These are phyloP conservation scores for Hymenoscyphus salicellus DNA, from an alignment of 2,329 filamentous ascomycete genomes.

Conservation along the genomic window DNA sequence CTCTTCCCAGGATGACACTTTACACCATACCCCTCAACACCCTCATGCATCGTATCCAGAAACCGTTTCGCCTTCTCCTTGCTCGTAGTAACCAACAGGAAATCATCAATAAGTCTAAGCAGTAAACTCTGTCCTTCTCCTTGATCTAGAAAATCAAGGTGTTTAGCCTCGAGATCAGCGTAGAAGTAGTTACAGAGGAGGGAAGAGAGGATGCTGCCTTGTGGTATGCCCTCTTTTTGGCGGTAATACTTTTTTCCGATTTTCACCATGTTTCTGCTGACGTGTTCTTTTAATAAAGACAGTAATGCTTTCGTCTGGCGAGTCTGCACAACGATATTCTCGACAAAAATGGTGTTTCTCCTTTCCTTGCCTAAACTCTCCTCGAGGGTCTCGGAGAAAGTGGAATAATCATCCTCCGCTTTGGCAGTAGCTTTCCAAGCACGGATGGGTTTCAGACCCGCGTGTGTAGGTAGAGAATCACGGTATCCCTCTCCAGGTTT, in stretches of 20 bases:
- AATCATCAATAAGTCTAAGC: constrained; percentile 86
- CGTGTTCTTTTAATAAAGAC: constrained; percentile 70
- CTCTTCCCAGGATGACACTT: constrained; percentile 74
- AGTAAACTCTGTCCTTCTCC: constrained; percentile 61
- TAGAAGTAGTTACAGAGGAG: constrained; percentile 96
- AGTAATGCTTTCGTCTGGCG: constrained; percentile 61
- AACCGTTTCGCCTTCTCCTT: constrained; percentile 66
- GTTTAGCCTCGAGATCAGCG: constrained; percentile 71
- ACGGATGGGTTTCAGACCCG: constrained; percentile 25
- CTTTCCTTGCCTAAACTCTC: constrained; percentile 36
- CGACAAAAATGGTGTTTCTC: constrained; percentile 72
- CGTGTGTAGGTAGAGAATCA: constrained; percentile 1
- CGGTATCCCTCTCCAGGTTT: constrained; percentile 42
- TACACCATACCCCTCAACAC: constrained; percentile 71
- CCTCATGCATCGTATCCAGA: constrained; percentile 74
- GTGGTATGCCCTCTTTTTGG: constrained; percentile 85
- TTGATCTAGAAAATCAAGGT: constrained; percentile 63
- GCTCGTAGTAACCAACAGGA: constrained; percentile 78
- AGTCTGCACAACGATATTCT: constrained; percentile 58
- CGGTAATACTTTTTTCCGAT: constrained; percentile 86
- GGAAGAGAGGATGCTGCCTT: constrained; percentile 85
- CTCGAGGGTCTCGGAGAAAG: constrained; percentile 32
- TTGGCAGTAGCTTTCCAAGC: constrained; percentile 34
- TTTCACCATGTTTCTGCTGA: constrained; percentile 81
- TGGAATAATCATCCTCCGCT: constrained; percentile 27